Evolutionary conservation across 495 filamentous ascomycete species (phyloP).

Genomic region (Neurospora pannonica): DNA sequence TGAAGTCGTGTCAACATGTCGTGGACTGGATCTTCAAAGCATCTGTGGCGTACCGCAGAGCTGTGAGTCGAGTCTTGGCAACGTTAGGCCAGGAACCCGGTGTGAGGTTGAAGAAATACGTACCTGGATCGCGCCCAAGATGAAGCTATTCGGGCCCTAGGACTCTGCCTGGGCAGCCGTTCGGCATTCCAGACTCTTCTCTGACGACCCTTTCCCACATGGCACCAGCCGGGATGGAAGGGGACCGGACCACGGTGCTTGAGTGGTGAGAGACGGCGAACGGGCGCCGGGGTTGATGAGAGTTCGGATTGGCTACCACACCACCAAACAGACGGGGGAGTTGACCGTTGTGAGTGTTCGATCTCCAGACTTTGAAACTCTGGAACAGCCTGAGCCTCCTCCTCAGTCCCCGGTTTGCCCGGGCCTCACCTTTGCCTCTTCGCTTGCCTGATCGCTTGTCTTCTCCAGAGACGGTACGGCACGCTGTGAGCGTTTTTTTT

Average conservation of each 20-base stretch:
- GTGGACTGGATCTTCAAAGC: background rate
- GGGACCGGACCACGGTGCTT: background rate
- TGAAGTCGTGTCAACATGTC: background rate
- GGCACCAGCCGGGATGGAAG: background rate
- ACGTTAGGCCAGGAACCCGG: background rate
- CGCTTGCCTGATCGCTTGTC: background rate
- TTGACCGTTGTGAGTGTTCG: background rate
- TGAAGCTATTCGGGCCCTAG: background rate
- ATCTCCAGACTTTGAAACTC: background rate
- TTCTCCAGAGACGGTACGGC: background rate
- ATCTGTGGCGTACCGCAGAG: background rate
- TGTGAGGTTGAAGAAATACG: background rate
- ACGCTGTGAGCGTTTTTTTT: background rate
- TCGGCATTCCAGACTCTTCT: background rate
- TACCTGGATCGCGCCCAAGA: background rate
- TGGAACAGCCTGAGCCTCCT: background rate
- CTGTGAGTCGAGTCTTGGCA: background rate
- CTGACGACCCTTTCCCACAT: background rate
- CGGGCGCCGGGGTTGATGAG: background rate
- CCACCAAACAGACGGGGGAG: background rate
- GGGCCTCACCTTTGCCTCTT: background rate
- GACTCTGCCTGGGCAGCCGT: background rate
- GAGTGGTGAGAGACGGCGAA: background rate
- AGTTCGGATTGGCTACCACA: background rate
- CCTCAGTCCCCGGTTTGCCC: background rate